Percentiles rank a stretch among this genome's conserved stretches.
Evolutionary conservation across 495 filamentous ascomycete species (phyloP).

Genomic region (Sordaria brevicollis): DNA sequence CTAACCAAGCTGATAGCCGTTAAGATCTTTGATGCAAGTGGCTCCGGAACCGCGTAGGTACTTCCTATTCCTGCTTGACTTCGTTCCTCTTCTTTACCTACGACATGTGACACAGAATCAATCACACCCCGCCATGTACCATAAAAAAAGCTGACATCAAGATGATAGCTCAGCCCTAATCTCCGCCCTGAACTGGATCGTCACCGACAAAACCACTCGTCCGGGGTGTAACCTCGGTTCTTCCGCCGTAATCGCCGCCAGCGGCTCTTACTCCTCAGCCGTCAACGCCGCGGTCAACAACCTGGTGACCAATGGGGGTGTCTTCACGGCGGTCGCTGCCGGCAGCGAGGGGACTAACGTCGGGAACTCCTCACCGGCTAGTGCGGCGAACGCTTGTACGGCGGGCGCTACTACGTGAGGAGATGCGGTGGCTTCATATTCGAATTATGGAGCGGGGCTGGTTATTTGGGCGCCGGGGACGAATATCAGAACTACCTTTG

Average conservation of each 20-base stretch:
- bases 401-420: conserved; percentile 51
- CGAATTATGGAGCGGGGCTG: too few relatives aligned
- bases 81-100: too few relatives aligned
- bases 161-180: conserved; percentile 40
- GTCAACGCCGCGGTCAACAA: conserved; percentile 36
- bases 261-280: conserved; percentile 35
- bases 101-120: too few relatives aligned
- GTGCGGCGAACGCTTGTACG: conserved; percentile 45
- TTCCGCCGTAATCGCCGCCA: conserved; percentile 40
- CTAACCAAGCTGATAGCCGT: conserved; percentile 52
- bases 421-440: too few relatives aligned
- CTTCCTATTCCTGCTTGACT: neutral
- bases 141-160: too few relatives aligned
- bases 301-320: conserved; percentile 35
- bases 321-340: conserved; percentile 43
- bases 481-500: too few relatives aligned
- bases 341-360: conserved; percentile 39
- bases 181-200: conserved; percentile 43
- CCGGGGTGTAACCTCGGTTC: conserved; percentile 23
- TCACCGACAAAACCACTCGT: conserved; percentile 24
- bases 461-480: too few relatives aligned
- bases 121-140: too few relatives aligned
- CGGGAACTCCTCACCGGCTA: conserved; percentile 40
- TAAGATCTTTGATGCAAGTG: conserved; percentile 49
- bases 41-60: conserved; percentile 26